Base-by-base conservation (phyloP, 768 basidiomycete genomes). In the Lactifluus piperatus region DNA sequence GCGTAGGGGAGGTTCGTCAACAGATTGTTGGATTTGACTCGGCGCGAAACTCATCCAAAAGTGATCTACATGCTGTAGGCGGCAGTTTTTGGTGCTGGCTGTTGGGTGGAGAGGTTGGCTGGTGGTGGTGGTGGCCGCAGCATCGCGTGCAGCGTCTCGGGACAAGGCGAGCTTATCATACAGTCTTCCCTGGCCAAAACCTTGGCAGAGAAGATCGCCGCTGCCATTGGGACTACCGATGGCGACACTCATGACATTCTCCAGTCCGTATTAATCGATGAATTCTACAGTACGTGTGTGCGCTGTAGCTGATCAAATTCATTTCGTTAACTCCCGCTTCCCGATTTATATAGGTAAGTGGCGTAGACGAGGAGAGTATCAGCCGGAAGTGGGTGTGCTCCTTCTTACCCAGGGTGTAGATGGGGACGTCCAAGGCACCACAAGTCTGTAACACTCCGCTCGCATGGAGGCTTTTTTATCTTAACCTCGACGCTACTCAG, bases 101-200 rank as follows among this genome's bases (percentile, higher is more conserved):
- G 88, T 58, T 91, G 86, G 86, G 85, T 85, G 0, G 74, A 79
- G 56, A 70, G 70, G 30, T 65, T 64, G 14, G 53, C 22, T 4
- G 58, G 67, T 4, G 58, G 67, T 50, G 58, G 67, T 4, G 58
- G 67, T 50, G 58, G 60, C 65, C 63, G 66, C 14, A 75, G 78
- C 24, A 73, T 84, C 61, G 83, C 86, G 22, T 89, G 85, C 62
- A 90, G 88, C 58, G 76, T 90, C 27, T 60, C 67, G 83, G 88
- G 88, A 10, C 77, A 84, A 13, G 88, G 88, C 0, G 88, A 91
- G 67, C 74, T 85, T 62, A 88, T 91, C 52, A 74, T 81, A 37
- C 76, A 84, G 57, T 67, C 74, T 0, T 72, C 72, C 50, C 69
- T 91, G 20, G 88, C 88, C 2, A 75, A 77, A 37, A 68, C 71